Base-by-base conservation (phyloP, 2,329 filamentous ascomycete species). In the Xylaria sp. region DNA sequence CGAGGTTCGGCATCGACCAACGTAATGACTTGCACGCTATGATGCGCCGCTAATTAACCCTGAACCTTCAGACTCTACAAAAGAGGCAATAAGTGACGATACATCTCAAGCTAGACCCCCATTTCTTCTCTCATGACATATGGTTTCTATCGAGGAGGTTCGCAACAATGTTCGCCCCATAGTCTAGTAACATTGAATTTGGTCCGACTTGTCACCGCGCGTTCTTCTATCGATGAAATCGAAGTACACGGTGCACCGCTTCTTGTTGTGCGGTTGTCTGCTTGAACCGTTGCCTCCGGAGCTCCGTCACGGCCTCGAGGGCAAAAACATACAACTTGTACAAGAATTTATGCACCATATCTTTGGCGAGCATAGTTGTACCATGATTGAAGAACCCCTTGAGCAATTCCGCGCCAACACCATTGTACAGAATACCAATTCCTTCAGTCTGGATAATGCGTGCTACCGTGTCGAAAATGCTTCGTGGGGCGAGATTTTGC, bases 381-480 rank as follows among this genome's bases (percentile, higher is more conserved):
- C 94, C 94, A 74, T 97, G 93, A 25, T 89, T 90, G 73, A 97
- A 90, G 80, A 97, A 96, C 0, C 92, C 91, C 74, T 94, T 94
- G 9, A 94, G 79, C 2, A 97, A 84, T 78, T 96, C 92, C 4
- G 89, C 92, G 15, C 84, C 85, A 0, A 97, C 81, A 5, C 93
- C 94, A 55, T 91, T 87, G 75, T 96, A 97, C 9, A 97, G 80
- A 0, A 89, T 90, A 3, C 77, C 76, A 0, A 90, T 67, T 0
- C 94, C 94, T 74, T 97, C 92, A 0, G 81, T 83, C 51, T 83
- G 85, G 36, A 84, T 80, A 42, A 88, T 87, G 22, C 84, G 81
- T 27, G 88, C 69, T 22, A 94, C 85, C 9, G 87, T 87, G 27
- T 84, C 84, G 72, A 94, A 87, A 4, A 93, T 87, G 7, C 87